phyloP scores from a whole-genome alignment of 768 basidiomycete species.

The Nevesoporus exiguus region DNA sequence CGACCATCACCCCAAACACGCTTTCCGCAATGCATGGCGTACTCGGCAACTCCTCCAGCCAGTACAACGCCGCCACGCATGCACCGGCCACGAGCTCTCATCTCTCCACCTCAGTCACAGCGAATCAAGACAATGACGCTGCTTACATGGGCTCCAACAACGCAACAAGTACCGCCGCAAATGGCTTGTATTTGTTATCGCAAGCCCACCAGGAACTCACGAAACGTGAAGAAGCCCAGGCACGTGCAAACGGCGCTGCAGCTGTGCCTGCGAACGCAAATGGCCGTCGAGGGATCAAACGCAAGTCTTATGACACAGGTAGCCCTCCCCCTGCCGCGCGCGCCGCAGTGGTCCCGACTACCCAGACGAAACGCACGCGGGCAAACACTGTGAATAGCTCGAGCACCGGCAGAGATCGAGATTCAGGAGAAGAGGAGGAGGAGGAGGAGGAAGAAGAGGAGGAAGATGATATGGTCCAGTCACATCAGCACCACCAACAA shows the following conservation, averaged over 20 bases:
- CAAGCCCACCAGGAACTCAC: slow-evolving; percentile 97
- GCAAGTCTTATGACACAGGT: slow-evolving; percentile 57
- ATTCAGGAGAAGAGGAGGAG: slow-evolving; percentile 33
- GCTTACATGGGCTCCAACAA: slow-evolving; percentile 46
- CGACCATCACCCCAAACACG: slow-evolving; percentile 61
- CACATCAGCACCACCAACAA: slow-evolving; percentile 20
- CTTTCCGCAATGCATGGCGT: slow-evolving; percentile 67
- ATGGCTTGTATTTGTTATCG: slow-evolving; percentile 88
- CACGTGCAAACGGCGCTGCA: slow-evolving; percentile 47
- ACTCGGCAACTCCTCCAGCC: slow-evolving; percentile 42
- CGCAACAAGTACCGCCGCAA: slow-evolving; percentile 72
- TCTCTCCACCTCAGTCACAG: slow-evolving; percentile 34
- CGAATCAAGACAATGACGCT: slow-evolving; percentile 32
- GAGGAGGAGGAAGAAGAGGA: slow-evolving; percentile 42
- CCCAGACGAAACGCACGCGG: slow-evolving; percentile 37
- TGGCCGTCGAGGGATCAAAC: slow-evolving; percentile 58
- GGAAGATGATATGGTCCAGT: slow-evolving; percentile 30
- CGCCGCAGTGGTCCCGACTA: slow-evolving; percentile 21
- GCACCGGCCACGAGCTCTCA: slow-evolving; percentile 34
- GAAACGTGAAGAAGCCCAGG: slow-evolving; percentile 86
- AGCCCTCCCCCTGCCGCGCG: slow-evolving; percentile 33
- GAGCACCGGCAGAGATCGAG: slow-evolving; percentile 35
- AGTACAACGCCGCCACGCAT: slow-evolving; percentile 30
- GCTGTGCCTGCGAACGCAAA: slow-evolving; percentile 26
- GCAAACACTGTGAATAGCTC: slow-evolving; percentile 33